Evolutionary conservation across 202 grass and related monocot species (phyloP).

Genomic region (Schoenoplectus tabernaemontani): DNA sequence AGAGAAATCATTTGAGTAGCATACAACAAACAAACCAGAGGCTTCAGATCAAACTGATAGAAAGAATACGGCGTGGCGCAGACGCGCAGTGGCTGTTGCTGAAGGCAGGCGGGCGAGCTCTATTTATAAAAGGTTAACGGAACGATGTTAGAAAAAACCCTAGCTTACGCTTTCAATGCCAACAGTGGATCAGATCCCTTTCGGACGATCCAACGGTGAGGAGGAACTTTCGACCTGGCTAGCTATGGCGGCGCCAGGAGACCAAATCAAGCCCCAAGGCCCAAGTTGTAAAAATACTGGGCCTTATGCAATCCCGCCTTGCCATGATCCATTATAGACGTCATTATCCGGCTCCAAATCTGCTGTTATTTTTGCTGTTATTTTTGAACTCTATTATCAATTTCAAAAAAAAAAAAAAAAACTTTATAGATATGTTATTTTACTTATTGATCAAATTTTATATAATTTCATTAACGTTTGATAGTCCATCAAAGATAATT

Average conservation of each 20-base stretch:
- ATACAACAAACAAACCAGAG: not conserved
- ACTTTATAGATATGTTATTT: no score
- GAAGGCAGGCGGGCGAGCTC: not conserved
- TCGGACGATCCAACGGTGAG: not conserved
- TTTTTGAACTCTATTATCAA: no score
- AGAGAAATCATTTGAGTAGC: not conserved
- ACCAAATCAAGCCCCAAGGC: not conserved
- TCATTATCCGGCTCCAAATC: no score
- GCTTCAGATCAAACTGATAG: not conserved
- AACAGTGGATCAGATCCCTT: not conserved
- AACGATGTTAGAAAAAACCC: not conserved
- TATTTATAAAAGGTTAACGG: not conserved
- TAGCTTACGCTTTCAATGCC: not conserved
- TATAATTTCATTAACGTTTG: no score
- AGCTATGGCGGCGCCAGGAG: no score
- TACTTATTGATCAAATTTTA: no score
- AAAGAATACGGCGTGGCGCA: not conserved
- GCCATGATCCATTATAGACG: not conserved
- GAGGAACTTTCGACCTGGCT: not conserved
- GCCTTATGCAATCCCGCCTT: not conserved
- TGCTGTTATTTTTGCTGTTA: no score
- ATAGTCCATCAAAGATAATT: no score
- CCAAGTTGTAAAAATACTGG: not conserved
- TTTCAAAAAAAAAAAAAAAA: no score
- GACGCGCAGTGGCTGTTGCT: not conserved